These are phyloP conservation scores for Sonneratia caseolaris DNA, from an alignment of 345 rosid species.

Conservation along the genomic window DNA sequence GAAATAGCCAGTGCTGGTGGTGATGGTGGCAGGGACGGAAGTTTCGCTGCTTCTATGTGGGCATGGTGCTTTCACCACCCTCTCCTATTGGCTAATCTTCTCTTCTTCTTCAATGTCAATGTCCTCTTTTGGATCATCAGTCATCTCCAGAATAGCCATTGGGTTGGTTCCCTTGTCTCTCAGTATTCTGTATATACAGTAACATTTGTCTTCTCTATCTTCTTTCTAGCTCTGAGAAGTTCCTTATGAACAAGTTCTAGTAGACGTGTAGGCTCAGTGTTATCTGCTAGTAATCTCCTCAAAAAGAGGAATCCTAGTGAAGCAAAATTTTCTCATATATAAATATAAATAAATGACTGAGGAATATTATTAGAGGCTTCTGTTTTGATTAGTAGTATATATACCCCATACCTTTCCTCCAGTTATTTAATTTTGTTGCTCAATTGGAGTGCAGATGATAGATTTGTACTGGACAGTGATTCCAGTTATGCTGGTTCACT, in stretches of 20 bases:
- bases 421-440: neutral
- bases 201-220: neutral
- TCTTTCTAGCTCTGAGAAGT: neutral
- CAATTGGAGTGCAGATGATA: constrained; percentile 50
- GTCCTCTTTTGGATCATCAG: constrained; percentile 83
- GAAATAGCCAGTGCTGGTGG: neutral
- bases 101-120: constrained; percentile 92
- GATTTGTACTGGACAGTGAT: constrained; percentile 93
- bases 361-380: neutral
- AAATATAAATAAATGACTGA: too few relatives aligned
- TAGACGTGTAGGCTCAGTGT: neutral
- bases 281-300: neutral
- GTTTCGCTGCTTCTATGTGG: constrained; percentile 27
- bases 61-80: constrained; percentile 81
- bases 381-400: neutral
- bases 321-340: neutral
- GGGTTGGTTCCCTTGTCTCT: constrained; percentile 34
- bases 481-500: constrained; percentile 71
- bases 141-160: constrained; percentile 64
- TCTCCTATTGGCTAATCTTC: constrained; percentile 55
- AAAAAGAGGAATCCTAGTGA: neutral
- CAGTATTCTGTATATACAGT: neutral
- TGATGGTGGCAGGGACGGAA: neutral
- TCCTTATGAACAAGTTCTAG: neutral
- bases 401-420: neutral